Evolutionary conservation across 208 protist genomes (phyloP).

Genomic region (Strigomonas culicis): DNA sequence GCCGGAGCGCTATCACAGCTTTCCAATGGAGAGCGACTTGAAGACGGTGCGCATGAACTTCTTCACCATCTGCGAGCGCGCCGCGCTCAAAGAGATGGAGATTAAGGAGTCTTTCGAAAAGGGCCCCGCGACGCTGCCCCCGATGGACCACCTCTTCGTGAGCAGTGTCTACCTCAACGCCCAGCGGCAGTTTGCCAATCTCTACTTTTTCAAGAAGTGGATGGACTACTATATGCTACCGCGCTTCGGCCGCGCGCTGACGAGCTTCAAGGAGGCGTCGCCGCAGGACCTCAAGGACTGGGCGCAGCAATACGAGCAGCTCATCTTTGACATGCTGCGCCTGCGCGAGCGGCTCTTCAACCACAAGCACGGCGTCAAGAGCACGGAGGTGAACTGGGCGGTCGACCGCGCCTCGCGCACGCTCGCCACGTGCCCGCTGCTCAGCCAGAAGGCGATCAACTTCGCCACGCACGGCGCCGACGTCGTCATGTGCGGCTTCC

Average conservation of each 20-base stretch:
- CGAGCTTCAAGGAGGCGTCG: conserved; percentile 83
- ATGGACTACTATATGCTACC: conserved; percentile 71
- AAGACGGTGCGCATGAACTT: conserved; percentile 86
- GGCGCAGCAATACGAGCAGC: conserved; percentile 85
- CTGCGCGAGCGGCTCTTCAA: conserved; percentile 84
- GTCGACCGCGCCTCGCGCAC: conserved; percentile 76
- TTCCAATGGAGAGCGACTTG: conserved; percentile 78
- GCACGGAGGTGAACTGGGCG: conserved; percentile 46
- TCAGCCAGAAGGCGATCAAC: conserved; percentile 89
- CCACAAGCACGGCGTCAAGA: conserved; percentile 75
- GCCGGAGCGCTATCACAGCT: conserved; percentile 89
- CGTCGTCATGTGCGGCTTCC: conserved; percentile 71
- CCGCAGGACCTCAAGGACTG: conserved; percentile 83
- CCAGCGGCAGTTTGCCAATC: conserved; percentile 83
- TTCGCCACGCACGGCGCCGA: conserved; percentile 82
- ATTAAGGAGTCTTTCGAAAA: conserved; percentile 83
- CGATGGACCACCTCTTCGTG: conserved; percentile 77
- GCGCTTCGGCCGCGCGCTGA: conserved; percentile 60
- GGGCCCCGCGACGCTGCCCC: conserved; percentile 63
- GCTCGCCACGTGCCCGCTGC: conserved; percentile 73
- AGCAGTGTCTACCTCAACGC: conserved; percentile 72
- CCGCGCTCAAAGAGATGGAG: conserved; percentile 86
- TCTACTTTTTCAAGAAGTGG: conserved; percentile 82
- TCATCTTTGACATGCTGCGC: conserved; percentile 76
- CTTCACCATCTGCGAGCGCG: conserved; percentile 77